Evolutionary conservation across 2,329 filamentous ascomycete genomes (phyloP), one percentile per base, ranked within the genome.

Genomic region (Aspergillus pseudoviridinutans): DNA sequence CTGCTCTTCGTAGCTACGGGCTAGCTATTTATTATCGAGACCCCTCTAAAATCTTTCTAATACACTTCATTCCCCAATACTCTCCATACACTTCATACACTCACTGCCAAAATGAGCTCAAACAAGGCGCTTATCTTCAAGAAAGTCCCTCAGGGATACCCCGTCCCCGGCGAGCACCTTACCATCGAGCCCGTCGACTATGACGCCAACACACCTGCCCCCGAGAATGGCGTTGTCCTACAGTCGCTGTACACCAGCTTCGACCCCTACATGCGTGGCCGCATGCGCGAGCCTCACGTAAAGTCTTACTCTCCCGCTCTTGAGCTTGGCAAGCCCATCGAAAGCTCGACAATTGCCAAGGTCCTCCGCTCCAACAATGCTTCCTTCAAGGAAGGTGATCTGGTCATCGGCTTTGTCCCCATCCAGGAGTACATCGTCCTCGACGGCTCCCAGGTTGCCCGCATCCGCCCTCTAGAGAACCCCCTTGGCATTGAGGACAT

Each of bases 211-310:
- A 66, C 71, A 27, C 64, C 82, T 4, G 82, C 86, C 28, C 81
- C 85, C 25, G 72, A 82, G 49, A 88, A 89, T 61, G 87, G 91
- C 44, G 73, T 95, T 51, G 84, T 84, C 32, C 76, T 88, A 62
- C 84, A 91, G 77, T 84, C 88, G 65, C 82, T 88, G 68, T 91
- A 89, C 73, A 80, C 86, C 62, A 92, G 89, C 44, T 88, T 88
- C 76, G 91, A 96, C 74, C 91, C 91, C 1, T 96, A 95, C 79
- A 85, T 90, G 79, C 88, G 92, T 57, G 89, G 88, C 59, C 84
- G 85, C 64, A 92, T 96, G 89, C 87, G 90, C 50, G 75, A 80
- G 50, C 70, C 88, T 6, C 72, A 79, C 38, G 67, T 77, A 70
- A 85, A 88, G 76, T 91, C 89, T 9, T 94, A 92, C 79, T 72